Base-by-base conservation (phyloP, 352 stramenopile species). In the Globisporangium paddicum region DNA sequence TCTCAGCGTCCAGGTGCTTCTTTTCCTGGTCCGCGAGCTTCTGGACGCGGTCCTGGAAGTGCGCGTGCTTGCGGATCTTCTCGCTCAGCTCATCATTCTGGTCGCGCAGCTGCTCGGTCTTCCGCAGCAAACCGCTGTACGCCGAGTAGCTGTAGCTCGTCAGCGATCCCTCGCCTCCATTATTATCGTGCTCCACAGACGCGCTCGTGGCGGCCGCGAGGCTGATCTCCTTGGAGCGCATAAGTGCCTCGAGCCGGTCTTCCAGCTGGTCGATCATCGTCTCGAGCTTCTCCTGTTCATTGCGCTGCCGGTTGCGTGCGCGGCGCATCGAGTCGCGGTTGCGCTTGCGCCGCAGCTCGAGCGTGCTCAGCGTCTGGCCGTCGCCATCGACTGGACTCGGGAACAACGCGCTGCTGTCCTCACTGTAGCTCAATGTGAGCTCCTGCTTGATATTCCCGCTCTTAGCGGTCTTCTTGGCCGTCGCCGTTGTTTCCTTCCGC, bases 271-370 rank as follows among this genome's bases (percentile, higher is more conserved):
- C 48, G 51, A 76, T 72, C 57, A 62, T 58, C 11, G 19, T n/a
- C 56, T 68, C 64, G 34, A 80, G 66, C 41, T 66, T 49, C 23
- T 51, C 51, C 30, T 72, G 54, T 21, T 64, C 60, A 2, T 56
- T 57, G 13, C 62, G 60, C 53, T 76, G 63, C 0, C 71, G 66
- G 23, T 63, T 38, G 26, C 73, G 67, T 34, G 62, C 70, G 54
- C 70, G 73, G 21, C 68, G 70, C 73, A 82, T 82, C 44, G 68
- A 73, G 44, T 79, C 68, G 16, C 71, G 71, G 41, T 79, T 79
- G 18, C 66, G 68, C 41, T 68, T 63, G 21, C 68, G 68, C 0
- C 71, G 66, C 7, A 68, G 19, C 38, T 77, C 66, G 40, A 74
- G 47, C 26, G 60, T 38, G 16, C 45, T 63, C 60, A 58, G 26